Conservation (phyloP, 1,139 yeast species). For the Yamadazyma friedrichii region DNA sequence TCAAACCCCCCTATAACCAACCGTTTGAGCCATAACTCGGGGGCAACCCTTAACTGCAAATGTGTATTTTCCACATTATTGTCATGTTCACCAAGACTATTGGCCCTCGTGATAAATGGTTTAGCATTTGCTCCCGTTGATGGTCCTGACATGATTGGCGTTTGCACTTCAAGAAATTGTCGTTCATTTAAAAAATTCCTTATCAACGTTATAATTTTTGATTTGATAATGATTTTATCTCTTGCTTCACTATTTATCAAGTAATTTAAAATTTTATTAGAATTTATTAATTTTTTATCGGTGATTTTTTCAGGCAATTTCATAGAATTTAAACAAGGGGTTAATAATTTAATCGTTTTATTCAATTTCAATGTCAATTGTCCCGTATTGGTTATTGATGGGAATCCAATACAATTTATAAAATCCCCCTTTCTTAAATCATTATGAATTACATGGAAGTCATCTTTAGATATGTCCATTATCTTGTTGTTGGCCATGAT, state of each 20-base stretch:
- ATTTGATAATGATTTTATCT: constrained; percentile 52
- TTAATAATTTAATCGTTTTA: constrained; percentile 46
- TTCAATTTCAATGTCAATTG: constrained; percentile 72
- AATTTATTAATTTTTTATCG: constrained; percentile 57
- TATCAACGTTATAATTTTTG: constrained; percentile 51
- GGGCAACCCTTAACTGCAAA: constrained; percentile 80
- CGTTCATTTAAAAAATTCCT: constrained; percentile 53
- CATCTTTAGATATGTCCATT: constrained; percentile 38
- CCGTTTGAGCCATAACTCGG: constrained; percentile 89
- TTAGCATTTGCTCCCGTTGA: constrained; percentile 90
- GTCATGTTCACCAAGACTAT: constrained; percentile 7
- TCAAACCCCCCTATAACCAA: constrained; percentile 83
- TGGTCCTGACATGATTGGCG: constrained; percentile 73
- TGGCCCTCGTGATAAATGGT: constrained; percentile 64
- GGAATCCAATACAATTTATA: constrained; percentile 60
- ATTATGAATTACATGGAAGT: constrained; percentile 45
- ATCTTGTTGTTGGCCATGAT: constrained; percentile 56
- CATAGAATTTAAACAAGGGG: constrained; percentile 67
- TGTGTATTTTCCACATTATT: constrained; percentile 19
- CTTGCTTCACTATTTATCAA: constrained; percentile 50
- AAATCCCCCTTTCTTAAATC: constrained; percentile 70
- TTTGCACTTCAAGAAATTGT: constrained; percentile 80
- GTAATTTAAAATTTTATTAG: constrained; percentile 74
- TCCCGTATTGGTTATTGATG: constrained; percentile 75
- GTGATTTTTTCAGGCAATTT: constrained; percentile 58